Conservation (phyloP, 441 rosid species). For the Gossypium schwendimanii region DNA sequence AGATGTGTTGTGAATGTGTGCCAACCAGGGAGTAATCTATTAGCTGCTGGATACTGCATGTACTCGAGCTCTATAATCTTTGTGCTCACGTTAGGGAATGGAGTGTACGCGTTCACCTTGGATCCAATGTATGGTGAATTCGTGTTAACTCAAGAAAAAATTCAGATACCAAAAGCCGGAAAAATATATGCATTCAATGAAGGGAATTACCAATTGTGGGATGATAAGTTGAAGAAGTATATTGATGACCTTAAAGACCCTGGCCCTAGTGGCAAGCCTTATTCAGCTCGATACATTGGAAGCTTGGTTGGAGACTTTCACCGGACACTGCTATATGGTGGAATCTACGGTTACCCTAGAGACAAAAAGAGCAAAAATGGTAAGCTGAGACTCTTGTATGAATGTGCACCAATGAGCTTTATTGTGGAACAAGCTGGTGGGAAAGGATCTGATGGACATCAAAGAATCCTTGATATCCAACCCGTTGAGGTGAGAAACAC, state of each 20-base stretch:
- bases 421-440: slow-evolving; percentile 95
- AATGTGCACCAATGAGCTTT: slow-evolving; percentile 96
- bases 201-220: slow-evolving; percentile 92
- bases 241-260: slow-evolving; percentile 86
- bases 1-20: slow-evolving; percentile 82
- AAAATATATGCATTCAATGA: slow-evolving; percentile 85
- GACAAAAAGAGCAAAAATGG: slow-evolving; percentile 90
- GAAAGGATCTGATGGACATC: slow-evolving; percentile 86
- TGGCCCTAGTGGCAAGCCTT: slow-evolving; percentile 77
- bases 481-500: slow-evolving; percentile 55
- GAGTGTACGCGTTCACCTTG: slow-evolving; percentile 71
- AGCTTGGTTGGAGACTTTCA: slow-evolving; percentile 96
- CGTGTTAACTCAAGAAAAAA: slow-evolving; percentile 70
- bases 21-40: slow-evolving; percentile 85
- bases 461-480: slow-evolving; percentile 67
- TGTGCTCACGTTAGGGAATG: slow-evolving; percentile 67
- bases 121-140: slow-evolving; percentile 97
- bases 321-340: slow-evolving; percentile 74
- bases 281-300: slow-evolving; percentile 85
- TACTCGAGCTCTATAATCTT: slow-evolving; percentile 90
- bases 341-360: slow-evolving; percentile 87
- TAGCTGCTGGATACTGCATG: slow-evolving; percentile 95
- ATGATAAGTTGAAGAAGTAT: slow-evolving; percentile 76
- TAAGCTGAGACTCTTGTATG: slow-evolving; percentile 82
- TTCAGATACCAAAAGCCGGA: slow-evolving; percentile 77